Evolutionary conservation across 257 asterid genomes (phyloP).

Genomic region (Cinchona pubescens): DNA sequence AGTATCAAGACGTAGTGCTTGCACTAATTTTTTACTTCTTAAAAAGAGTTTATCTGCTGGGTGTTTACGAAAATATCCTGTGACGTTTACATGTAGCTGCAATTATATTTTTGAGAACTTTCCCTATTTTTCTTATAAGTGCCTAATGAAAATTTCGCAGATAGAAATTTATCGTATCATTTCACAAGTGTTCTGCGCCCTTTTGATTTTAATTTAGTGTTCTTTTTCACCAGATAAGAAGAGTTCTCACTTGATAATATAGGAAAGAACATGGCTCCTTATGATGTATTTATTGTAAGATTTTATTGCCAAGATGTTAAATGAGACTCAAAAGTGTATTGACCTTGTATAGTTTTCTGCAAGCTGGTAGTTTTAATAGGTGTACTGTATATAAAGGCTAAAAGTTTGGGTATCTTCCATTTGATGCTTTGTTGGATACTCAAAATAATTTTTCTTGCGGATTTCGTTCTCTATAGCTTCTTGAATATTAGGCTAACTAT

Average conservation of each 20-base stretch:
- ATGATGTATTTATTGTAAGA: slow-evolving; percentile 1
- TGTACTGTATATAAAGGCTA: not conserved
- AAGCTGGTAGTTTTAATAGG: too few species aligned
- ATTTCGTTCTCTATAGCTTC: not conserved
- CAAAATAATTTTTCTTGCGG: not conserved
- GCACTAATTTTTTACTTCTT: not conserved
- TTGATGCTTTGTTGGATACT: not conserved
- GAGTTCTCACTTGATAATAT: not conserved
- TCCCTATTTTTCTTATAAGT: not conserved
- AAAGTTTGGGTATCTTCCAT: not conserved
- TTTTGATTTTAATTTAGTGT: too few species aligned
- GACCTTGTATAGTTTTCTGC: too few species aligned
- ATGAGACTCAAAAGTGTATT: not conserved
- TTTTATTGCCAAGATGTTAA: not conserved
- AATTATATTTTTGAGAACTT: not conserved
- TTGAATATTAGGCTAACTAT: not conserved
- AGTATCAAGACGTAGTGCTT: slow-evolving; percentile 55
- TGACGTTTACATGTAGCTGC: not conserved
- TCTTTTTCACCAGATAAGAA: not conserved
- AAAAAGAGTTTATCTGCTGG: not conserved
- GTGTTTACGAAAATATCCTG: not conserved
- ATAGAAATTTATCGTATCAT: not conserved
- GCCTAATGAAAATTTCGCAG: not conserved
- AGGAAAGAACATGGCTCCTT: not conserved
- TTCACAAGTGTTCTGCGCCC: not conserved